Percentiles rank a stretch among this genome's conserved stretches.
Evolutionary conservation across 495 filamentous ascomycete species (phyloP).

Genomic region (Annulohypoxylon moriforme): DNA sequence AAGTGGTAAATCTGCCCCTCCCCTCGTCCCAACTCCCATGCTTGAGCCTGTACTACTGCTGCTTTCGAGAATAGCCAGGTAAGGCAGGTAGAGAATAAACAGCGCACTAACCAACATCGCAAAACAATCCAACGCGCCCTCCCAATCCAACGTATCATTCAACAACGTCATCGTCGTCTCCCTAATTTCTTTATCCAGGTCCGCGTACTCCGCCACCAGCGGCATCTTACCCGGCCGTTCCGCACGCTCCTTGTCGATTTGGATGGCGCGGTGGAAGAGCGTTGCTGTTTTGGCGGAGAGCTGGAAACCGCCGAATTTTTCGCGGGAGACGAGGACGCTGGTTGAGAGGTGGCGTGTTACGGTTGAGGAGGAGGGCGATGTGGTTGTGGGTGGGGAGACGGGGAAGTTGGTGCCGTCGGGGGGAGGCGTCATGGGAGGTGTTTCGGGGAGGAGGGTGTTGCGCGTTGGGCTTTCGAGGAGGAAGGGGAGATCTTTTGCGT

Average conservation of each 20-base stretch:
- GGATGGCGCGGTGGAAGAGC: conserved; percentile 45
- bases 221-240: conserved; percentile 41
- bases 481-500: conserved; percentile 40
- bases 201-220: conserved; percentile 31
- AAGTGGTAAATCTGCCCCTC: neutral
- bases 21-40: neutral
- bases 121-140: conserved; percentile 46
- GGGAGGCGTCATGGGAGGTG: conserved; percentile 36
- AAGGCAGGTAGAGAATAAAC: conserved; percentile 39
- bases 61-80: conserved; percentile 33
- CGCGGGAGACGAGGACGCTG: conserved; percentile 22
- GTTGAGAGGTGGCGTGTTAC: conserved; percentile 34
- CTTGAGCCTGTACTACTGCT: neutral
- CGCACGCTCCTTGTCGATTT: conserved; percentile 46
- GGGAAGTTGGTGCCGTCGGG: conserved; percentile 1
- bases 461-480: conserved; percentile 45
- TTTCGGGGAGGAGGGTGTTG: conserved; percentile 45
- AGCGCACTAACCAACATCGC: conserved; percentile 46
- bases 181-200: conserved; percentile 45
- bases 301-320: conserved; percentile 43
- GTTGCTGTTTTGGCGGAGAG: conserved; percentile 44
- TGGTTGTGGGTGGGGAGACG: conserved; percentile 22
- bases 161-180: conserved; percentile 39
- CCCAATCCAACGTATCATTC: conserved; percentile 44
- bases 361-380: conserved; percentile 2